These are phyloP conservation scores for Isoetes taiwanensis DNA, from an alignment of 75 land plant genomes.

Conservation along the genomic window DNA sequence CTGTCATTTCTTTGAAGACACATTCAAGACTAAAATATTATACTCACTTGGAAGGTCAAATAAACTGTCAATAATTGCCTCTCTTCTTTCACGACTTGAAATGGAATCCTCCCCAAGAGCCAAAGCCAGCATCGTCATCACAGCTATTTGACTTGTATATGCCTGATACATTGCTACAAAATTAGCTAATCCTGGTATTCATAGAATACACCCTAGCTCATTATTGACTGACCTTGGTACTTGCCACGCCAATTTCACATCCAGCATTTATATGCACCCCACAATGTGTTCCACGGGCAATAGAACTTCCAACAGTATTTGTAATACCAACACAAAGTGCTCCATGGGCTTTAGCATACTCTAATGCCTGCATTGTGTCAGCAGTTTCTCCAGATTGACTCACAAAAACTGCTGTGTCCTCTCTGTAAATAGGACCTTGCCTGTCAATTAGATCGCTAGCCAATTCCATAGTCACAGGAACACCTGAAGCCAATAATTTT, in stretches of 20 bases:
- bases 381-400: slow-evolving; percentile 99
- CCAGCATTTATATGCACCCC: slow-evolving; percentile 99
- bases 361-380: slow-evolving; percentile 73
- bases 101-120: slow-evolving; percentile 84
- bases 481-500: slow-evolving; percentile 21
- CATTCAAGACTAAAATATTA: not conserved
- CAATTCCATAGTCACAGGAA: slow-evolving; percentile 87
- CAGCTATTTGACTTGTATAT: slow-evolving; percentile 96
- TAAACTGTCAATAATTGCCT: slow-evolving; percentile 58
- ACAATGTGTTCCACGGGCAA: slow-evolving; percentile 87
- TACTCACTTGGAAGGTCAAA: slow-evolving; percentile 76
- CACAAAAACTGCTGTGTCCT: slow-evolving; percentile 93
- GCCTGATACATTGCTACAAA: slow-evolving; percentile 36
- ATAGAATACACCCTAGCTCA: not conserved
- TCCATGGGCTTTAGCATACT: slow-evolving; percentile 81
- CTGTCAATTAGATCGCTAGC: slow-evolving; percentile 94
- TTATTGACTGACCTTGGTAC: slow-evolving; percentile 64
- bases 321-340: slow-evolving; percentile 98
- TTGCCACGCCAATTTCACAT: slow-evolving; percentile 93
- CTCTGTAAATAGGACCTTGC: slow-evolving; percentile 89
- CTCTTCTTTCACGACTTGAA: slow-evolving; percentile 61
- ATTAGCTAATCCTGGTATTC: not conserved
- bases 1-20: not conserved
- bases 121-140: slow-evolving; percentile 86
- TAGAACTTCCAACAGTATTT: slow-evolving; percentile 96